These are phyloP conservation scores for Hydrangea macrophylla DNA, from an alignment of 148 eudicot genomes.

Conservation along the genomic window DNA sequence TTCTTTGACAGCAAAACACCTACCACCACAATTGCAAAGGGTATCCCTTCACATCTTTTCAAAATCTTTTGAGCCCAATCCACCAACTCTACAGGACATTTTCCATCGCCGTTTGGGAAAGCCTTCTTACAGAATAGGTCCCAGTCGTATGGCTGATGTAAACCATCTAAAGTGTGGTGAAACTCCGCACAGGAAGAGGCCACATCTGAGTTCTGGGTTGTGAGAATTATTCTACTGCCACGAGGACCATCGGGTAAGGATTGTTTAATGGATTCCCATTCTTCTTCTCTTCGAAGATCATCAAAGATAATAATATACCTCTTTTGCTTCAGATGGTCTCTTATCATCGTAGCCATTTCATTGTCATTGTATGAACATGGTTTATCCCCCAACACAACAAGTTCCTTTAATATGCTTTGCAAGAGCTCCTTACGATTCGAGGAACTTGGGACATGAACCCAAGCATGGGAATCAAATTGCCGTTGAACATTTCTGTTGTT, in stretches of 20 bases:
- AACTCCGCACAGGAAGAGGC: constrained; percentile 3
- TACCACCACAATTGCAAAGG: constrained; percentile 26
- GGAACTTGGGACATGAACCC: constrained; percentile 15
- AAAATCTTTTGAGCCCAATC: constrained; percentile 16
- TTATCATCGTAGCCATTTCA: background rate
- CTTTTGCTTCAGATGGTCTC: constrained; percentile 9
- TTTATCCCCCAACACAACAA: background rate
- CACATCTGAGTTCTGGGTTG: constrained; percentile 10
- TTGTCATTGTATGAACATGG: background rate
- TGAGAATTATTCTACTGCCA: constrained; percentile 21
- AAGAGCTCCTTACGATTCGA: constrained; percentile 1
- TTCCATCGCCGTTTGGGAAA: constrained; percentile 2
- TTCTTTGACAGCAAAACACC: constrained; percentile 27
- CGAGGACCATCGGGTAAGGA: constrained; percentile 8
- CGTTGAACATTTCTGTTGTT: background rate
- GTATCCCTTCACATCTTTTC: constrained; percentile 40
- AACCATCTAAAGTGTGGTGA: background rate
- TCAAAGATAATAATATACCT: constrained; percentile 30
- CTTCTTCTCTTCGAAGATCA: constrained; percentile 14
- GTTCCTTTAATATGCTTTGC: constrained; percentile 6
- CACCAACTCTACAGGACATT: constrained; percentile 17
- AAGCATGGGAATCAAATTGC: constrained; percentile 27
- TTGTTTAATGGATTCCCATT: constrained; percentile 11
- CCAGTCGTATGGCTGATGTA: background rate
- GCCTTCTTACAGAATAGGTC: constrained; percentile 19